These are phyloP conservation scores for Colletotrichum plurivorum DNA, from an alignment of 2,329 filamentous ascomycete species.

Conservation along the genomic window DNA sequence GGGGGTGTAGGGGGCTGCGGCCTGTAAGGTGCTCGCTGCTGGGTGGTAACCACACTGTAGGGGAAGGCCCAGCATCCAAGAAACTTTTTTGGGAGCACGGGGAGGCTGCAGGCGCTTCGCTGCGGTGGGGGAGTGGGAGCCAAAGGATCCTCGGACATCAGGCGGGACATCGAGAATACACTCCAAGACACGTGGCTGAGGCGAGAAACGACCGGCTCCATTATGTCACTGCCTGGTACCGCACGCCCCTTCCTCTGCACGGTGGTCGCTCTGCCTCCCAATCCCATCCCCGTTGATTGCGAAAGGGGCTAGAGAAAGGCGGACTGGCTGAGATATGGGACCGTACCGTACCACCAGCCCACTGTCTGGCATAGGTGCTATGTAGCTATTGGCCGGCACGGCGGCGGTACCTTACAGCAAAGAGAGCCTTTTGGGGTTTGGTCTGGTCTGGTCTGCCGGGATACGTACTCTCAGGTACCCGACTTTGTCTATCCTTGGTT, in stretches of 20 bases:
- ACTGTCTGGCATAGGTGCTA: too few relatives aligned
- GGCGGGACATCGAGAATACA: constrained; percentile 33
- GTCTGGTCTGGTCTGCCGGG: neutral
- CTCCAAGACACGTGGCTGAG: constrained; percentile 5
- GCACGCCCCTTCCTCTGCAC: constrained; percentile 17
- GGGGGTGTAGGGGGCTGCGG: constrained; percentile 22
- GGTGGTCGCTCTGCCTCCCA: constrained; percentile 12
- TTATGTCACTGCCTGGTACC: constrained; percentile 30
- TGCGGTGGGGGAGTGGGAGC: constrained; percentile 19
- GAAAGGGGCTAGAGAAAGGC: constrained; percentile 23
- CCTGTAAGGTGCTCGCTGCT: neutral
- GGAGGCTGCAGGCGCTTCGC: constrained; percentile 33
- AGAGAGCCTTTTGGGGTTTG: neutral
- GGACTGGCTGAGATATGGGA: neutral
- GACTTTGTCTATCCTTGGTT: constrained; percentile 23
- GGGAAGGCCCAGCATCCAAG: constrained; percentile 25
- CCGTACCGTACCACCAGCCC: constrained; percentile 6
- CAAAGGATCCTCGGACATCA: constrained; percentile 34
- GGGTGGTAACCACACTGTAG: constrained; percentile 8
- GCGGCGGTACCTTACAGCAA: neutral
- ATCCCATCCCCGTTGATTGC: constrained; percentile 17
- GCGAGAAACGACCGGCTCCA: neutral
- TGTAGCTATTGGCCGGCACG: neutral
- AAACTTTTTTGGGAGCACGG: constrained; percentile 33
- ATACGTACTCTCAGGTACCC: constrained; percentile 23